Conservation (phyloP, 176 grass and related monocot species). For the Musa troglodytarum region DNA sequence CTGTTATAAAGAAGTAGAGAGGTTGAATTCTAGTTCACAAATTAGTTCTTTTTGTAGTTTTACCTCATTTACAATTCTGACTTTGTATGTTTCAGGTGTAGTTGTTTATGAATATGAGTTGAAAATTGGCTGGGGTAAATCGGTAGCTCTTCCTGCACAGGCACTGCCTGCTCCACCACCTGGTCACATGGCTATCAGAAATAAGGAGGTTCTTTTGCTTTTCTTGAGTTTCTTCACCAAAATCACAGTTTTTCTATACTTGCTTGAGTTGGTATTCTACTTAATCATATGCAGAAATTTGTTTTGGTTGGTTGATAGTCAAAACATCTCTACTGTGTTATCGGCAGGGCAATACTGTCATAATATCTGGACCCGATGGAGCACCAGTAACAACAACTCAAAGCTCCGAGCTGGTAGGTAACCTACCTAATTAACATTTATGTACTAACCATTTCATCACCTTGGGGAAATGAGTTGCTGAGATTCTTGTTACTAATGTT, state of each 20-base stretch:
- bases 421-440: constrained; percentile 7
- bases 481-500: background rate
- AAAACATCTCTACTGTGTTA: constrained; percentile 19
- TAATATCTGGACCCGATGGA: constrained; percentile 77
- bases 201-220: constrained; percentile 61
- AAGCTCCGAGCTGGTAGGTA: constrained; percentile 75
- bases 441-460: background rate
- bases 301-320: constrained; percentile 6
- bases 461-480: background rate
- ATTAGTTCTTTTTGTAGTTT: background rate
- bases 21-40: background rate
- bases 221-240: background rate
- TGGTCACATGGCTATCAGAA: constrained; percentile 98
- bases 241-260: too few species aligned
- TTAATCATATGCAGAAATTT: background rate
- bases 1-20: background rate
- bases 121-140: constrained; percentile 98
- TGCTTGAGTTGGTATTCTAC: background rate
- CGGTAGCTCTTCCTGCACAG: constrained; percentile 89
- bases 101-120: constrained; percentile 96
- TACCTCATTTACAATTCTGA: background rate
- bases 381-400: constrained; percentile 63
- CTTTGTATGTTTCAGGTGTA: constrained; percentile 45
- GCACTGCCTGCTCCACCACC: constrained; percentile 93
- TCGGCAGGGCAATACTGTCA: constrained; percentile 67